Base-by-base conservation (phyloP, 2,329 filamentous ascomycete genomes). In the Whalleya microplaca region DNA sequence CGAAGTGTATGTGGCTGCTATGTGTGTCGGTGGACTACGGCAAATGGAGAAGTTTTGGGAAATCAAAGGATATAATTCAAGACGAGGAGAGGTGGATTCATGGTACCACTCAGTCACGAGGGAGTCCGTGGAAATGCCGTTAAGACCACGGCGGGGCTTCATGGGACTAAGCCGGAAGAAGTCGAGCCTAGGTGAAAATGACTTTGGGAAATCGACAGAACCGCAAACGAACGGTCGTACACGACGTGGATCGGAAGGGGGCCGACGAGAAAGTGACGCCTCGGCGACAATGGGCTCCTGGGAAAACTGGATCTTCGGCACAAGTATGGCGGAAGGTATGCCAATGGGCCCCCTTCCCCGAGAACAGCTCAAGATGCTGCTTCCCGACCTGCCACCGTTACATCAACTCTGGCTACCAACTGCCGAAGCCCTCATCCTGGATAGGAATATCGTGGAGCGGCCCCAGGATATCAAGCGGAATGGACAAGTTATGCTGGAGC, bases 1-100 rank as follows among this genome's bases (percentile, higher is more conserved):
- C 54, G 84, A 88, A 44, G 76, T 88, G 0, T 85, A 87, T 61
- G 80, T 81, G 9, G 81, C 85, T 2, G 81, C 86, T 12, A 66
- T 88, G 9, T 83, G 80, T 43, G 73, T 88, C 10, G 85, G 85
- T 32, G 85, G 85, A 2, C 72, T 88, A 53, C 78, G 85, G 8
- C 83, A 88, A 65, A 84, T 87, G 1, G 83, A 87, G 63, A 77
- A 80, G 44, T 78, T 88, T 37, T 88, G 85, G 85, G 84, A 87
- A 66, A 84, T 85, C 41, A 86, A 86, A 65, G 84, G 85, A 1
- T 88, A 88, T 70, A 88, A 86, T 66, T 76, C 76, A 49, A 77
- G 85, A 29, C 78, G 84, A 54, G 76, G 77, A 19, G 80, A 82
- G 1, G 85, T 88, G 16, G 85, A 88, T 64, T 73, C 66, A 4